Evolutionary conservation across 768 basidiomycete species (phyloP).

Genomic region (Dentipellis fragilis): DNA sequence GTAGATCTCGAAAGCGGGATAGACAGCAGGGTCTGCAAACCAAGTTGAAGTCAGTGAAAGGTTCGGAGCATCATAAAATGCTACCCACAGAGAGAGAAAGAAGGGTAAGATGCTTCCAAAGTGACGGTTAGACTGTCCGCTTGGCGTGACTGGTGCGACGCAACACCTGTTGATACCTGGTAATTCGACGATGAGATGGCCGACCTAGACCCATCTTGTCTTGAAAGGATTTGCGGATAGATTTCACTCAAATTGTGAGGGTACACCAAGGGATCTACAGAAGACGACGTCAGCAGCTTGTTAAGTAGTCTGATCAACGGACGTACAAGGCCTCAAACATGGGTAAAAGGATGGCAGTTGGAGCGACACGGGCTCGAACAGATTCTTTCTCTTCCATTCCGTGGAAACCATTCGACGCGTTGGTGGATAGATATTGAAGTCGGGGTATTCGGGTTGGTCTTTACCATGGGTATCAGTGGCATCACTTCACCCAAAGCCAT

Average conservation of each 20-base stretch:
- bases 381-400: neutral
- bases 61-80: no score
- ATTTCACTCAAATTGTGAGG: neutral
- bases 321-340: neutral
- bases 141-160: no score
- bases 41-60: no score
- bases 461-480: neutral
- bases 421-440: conserved; percentile 3
- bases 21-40: conserved; percentile 29
- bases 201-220: no score
- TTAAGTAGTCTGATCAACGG: neutral
- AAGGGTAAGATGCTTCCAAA: no score
- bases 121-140: no score
- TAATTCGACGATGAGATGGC: no score
- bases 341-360: neutral
- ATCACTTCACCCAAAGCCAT: neutral
- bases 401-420: neutral
- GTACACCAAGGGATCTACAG: neutral
- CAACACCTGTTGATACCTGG: no score
- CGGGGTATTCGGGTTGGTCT: neutral
- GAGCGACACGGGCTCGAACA: neutral
- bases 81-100: no score
- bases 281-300: neutral
- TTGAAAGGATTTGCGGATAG: neutral
- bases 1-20: conserved; percentile 23